Base-by-base conservation (phyloP, 371 early-diverging fungal species). In the Rhizopus sp. region DNA sequence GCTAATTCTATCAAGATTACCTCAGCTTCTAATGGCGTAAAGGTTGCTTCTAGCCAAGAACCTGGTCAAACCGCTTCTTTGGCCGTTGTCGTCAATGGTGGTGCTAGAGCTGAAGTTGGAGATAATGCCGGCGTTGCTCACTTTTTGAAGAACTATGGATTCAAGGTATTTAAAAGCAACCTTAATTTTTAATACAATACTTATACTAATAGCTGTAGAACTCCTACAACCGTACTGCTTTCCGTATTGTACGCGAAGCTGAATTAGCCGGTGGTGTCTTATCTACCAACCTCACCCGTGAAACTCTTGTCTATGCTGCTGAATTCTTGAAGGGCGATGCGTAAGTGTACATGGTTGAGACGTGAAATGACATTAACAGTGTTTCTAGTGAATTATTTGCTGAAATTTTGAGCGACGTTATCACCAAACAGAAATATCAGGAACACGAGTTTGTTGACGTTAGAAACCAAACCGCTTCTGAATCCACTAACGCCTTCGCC, bases 221-320 rank as follows among this genome's bases (percentile, higher is more conserved):
- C 80, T 88, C 89, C 63, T 70, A 84, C 57, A 84, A 81, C 55
- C 94, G 94, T 75, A 92, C 91, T 65, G 85, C 92, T 60, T 89
- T 93, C 81, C 92, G 94, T 62, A 85, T 88, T 47, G 78, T 90
- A 66, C 93, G 96, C 64, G 95, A 96, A 75, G 85, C 96, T 59
- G 96, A 96, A 84, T 84, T 96, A 60, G 87, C 92, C 59, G 98
- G 98, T 64, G 92, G 90, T 68, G 82, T 86, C 53, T 82, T 96
- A 66, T 86, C 87, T 47, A 81, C 96, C 49, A 75, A 84, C 70
- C 80, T 91, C 50, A 83, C 86, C 53, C 90, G 95, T 53, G 97
- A 98, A 75, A 78, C 86, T 73, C 79, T 95, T 63, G 77, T 89
- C 58, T 86, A 91, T 73, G 86, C 88, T 41, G 92, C 94, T 63